phyloP scores from a whole-genome alignment of 257 asterid genomes.

The Primulina tabacum region DNA sequence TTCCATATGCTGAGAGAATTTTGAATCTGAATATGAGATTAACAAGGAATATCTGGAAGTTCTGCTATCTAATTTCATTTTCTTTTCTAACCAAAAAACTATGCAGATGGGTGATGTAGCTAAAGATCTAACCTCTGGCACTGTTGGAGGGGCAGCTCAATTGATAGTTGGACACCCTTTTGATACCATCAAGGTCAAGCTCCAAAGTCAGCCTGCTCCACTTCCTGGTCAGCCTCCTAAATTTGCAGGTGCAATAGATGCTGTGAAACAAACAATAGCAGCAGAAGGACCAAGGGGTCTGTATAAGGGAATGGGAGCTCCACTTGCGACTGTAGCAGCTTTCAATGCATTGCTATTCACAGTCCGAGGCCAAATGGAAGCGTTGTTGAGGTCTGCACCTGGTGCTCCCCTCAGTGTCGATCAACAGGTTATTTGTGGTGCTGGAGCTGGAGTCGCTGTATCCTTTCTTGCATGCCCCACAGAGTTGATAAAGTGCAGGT shows the following conservation, averaged over 20 bases:
- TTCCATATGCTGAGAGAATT: too few species aligned
- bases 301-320: constrained; percentile 97
- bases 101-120: constrained; percentile 75
- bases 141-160: constrained; percentile 91
- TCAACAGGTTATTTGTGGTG: constrained; percentile 85
- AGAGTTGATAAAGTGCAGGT: constrained; percentile 93
- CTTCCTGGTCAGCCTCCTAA: constrained; percentile 76
- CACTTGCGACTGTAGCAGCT: constrained; percentile 87
- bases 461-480: constrained; percentile 88
- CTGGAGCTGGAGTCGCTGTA: constrained; percentile 86
- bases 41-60: neutral
- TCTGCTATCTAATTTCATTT: neutral
- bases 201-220: constrained; percentile 92
- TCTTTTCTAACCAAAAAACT: constrained; percentile 10
- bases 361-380: constrained; percentile 81
- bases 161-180: constrained; percentile 92
- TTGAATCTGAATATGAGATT: too few species aligned
- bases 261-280: constrained; percentile 78
- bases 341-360: constrained; percentile 77
- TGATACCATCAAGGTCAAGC: constrained; percentile 94
- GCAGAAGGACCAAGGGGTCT: constrained; percentile 91
- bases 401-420: constrained; percentile 61
- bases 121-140: constrained; percentile 68
- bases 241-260: constrained; percentile 81
- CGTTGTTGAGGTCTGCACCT: constrained; percentile 67